phyloP scores from a whole-genome alignment of 73 alveolate genomes.

The Stentor roeselii region DNA sequence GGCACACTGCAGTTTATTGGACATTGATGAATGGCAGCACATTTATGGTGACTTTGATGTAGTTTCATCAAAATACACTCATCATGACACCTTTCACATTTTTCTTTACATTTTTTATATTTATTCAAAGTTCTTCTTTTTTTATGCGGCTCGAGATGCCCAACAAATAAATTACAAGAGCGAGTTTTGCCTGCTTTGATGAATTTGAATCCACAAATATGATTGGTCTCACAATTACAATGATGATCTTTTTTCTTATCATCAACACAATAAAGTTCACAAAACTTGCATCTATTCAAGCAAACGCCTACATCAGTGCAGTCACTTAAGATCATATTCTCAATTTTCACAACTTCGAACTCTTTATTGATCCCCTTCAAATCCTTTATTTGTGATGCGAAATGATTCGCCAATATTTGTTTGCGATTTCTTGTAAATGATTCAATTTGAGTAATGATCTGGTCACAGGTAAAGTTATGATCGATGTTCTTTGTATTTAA shows the following conservation, averaged over 20 bases:
- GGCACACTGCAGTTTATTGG: neutral
- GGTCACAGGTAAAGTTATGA: too few species aligned
- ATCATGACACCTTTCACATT: neutral
- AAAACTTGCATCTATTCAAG: neutral
- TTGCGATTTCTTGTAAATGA: too few species aligned
- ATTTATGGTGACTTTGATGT: neutral
- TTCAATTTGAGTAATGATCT: too few species aligned
- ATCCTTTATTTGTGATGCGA: neutral
- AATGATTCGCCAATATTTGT: neutral
- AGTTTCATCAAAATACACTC: neutral
- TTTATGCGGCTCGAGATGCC: neutral
- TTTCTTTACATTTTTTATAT: neutral
- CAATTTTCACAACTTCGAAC: neutral
- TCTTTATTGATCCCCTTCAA: neutral
- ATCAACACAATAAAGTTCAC: neutral
- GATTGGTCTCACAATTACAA: neutral
- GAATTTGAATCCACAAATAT: neutral
- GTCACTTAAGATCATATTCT: too few species aligned
- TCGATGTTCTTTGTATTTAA: too few species aligned
- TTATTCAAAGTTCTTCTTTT: neutral
- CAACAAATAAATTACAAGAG: neutral
- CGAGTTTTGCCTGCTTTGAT: neutral
- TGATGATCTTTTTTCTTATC: neutral
- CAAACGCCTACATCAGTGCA: too few species aligned
- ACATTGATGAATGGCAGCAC: constrained; percentile 5